Conservation (phyloP, 2,329 filamentous ascomycete genomes). For the Arthrinium phaeospermum region DNA sequence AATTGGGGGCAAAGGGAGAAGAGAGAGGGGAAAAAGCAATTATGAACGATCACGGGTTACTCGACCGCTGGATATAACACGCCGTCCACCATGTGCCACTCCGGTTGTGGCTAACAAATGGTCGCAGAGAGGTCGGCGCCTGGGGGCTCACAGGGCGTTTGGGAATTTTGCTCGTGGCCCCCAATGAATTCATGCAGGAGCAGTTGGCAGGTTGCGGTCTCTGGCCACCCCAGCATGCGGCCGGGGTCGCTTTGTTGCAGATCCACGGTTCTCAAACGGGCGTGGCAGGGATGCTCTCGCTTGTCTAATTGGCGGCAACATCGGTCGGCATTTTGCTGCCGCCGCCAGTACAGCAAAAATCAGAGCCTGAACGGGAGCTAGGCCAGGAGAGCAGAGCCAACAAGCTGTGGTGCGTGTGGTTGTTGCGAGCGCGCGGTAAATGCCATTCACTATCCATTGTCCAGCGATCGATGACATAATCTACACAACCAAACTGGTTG, state of each 20-base stretch:
- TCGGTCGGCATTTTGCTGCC: slow-evolving; percentile 2
- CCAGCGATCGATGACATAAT: background rate
- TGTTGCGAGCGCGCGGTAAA: background rate
- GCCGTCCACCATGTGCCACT: background rate
- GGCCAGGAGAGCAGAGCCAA: background rate
- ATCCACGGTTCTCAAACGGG: slow-evolving; percentile 6
- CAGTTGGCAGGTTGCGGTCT: background rate
- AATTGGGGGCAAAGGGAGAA: background rate
- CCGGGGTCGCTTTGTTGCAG: background rate
- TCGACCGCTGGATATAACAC: background rate
- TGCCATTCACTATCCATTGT: background rate
- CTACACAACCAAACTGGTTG: background rate
- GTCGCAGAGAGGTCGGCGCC: background rate
- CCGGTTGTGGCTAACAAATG: background rate
- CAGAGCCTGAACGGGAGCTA: background rate
- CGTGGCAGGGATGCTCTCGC: background rate
- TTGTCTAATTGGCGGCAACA: slow-evolving; percentile 12
- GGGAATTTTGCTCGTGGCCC: background rate
- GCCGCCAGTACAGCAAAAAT: background rate
- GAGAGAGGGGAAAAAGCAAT: background rate
- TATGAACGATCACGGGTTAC: background rate
- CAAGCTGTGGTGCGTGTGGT: background rate
- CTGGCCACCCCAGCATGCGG: background rate
- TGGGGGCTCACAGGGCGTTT: background rate
- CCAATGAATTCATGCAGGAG: slow-evolving; percentile 13